Evolutionary conservation across 2,329 filamentous ascomycete genomes (phyloP), one percentile per base, ranked within the genome.

Genomic region (Trichoderma guizhouense): DNA sequence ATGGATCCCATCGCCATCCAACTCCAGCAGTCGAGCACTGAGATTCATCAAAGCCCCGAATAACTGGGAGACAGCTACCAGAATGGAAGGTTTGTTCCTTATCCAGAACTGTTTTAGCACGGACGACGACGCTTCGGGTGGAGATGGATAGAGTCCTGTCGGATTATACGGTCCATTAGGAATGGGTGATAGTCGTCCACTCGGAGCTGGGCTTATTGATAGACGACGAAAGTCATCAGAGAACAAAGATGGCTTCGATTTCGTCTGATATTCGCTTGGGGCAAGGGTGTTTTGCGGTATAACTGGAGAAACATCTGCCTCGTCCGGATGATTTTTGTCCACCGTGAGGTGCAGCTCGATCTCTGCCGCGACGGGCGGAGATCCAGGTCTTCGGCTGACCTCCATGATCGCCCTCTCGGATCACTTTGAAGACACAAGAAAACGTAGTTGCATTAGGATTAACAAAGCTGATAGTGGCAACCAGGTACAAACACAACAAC

Each of bases 31-130:
- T 24, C 94, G 87, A 0, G 93, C 93, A 53, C 90, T 90, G 11
- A 97, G 88, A 79, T 96, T 97, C 95, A 97, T 97, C 67, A 93
- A 81, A 0, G 92, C 90, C 2, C 91, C 93, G 76, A 97, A 97
- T 43, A 96, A 83, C 80, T 97, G 94, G 0, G 93, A 88, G 3
- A 91, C 73, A 21, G 94, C 84, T 57, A 97, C 93, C 58, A 94
- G 84, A 26, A 92, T 84, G 24, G 95, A 86, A 2, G 93, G 92
- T 75, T 91, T 91, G 77, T 96, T 94, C 69, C 84, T 83, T 5
- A 81, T 74, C 91, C 91, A 94, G 74, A 89, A 82, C 26, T 72
- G 73, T 26, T 74, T 66, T 72, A 78, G 73, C 12, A 84, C 58
- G 4, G 76, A 75, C 4, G 73, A 71, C 15, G 58, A 18, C 53